Conservation (phyloP, 2,329 filamentous ascomycete genomes). For the Botryotinia narcissicola region DNA sequence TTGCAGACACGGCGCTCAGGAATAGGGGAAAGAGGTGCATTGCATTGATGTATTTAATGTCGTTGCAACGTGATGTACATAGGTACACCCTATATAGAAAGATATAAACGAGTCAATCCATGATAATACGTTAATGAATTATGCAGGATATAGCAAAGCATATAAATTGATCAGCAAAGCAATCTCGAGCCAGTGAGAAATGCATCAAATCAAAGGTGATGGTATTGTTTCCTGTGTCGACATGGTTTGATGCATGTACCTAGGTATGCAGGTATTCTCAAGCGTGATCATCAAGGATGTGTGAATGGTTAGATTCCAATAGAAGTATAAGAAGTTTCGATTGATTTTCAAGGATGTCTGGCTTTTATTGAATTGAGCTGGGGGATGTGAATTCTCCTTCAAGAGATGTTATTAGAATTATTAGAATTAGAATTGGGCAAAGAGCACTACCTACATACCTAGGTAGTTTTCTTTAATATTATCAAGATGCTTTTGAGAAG, state of each 20-base stretch:
- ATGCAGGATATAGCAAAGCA: background rate
- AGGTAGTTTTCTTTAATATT: background rate
- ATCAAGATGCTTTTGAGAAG: background rate
- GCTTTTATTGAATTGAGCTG: background rate
- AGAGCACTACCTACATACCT: background rate
- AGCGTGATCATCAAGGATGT: slow-evolving; percentile 1
- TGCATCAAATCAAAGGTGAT: background rate
- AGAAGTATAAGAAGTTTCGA: slow-evolving; percentile 3
- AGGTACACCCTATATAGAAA: background rate
- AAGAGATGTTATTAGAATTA: background rate
- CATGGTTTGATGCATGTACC: slow-evolving; percentile 12
- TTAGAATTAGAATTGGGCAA: background rate
- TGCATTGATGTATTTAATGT: background rate
- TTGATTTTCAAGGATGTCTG: slow-evolving; percentile 5
- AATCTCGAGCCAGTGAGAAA: background rate
- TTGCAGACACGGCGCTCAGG: background rate
- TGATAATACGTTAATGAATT: background rate
- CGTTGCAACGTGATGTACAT: slow-evolving; percentile 6
- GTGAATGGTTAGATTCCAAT: slow-evolving; percentile 11
- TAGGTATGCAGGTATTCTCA: slow-evolving; percentile 6
- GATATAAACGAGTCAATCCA: background rate
- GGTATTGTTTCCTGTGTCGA: slow-evolving; percentile 11
- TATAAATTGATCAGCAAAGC: background rate
- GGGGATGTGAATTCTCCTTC: background rate
- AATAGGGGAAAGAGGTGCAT: slow-evolving; percentile 3